Percentiles rank a stretch among this genome's conserved stretches.
Evolutionary conservation across 306 rosid species (phyloP).

Genomic region (Glycine latifolia): DNA sequence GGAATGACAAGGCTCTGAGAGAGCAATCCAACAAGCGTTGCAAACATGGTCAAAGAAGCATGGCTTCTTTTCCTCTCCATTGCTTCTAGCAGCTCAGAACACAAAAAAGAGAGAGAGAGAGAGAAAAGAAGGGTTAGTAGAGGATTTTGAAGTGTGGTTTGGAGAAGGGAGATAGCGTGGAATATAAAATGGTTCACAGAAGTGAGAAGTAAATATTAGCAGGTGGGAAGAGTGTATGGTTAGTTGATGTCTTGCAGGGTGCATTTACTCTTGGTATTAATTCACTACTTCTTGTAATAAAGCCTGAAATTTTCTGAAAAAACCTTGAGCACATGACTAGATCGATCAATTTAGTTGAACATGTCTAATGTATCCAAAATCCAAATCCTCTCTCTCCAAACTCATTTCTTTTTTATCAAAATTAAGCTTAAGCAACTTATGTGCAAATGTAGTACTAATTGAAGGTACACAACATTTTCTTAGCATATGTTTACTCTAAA

Average conservation of each 20-base stretch:
- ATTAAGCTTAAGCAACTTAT: not conserved
- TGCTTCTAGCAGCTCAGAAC: conserved; percentile 36
- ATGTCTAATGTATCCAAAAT: not conserved
- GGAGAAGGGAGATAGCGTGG: conserved; percentile 44
- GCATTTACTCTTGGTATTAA: conserved; percentile 70
- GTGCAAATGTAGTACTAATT: conserved; percentile 3
- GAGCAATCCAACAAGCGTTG: conserved; percentile 59
- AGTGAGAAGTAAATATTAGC: conserved; percentile 75
- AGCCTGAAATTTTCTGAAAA: not conserved
- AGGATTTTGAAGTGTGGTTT: conserved; percentile 49
- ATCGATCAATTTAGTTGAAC: not conserved
- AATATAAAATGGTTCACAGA: conserved; percentile 56
- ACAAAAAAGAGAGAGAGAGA: not conserved
- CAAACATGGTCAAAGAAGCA: conserved; percentile 55
- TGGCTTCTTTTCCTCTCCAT: conserved; percentile 55
- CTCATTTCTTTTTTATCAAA: not conserved
- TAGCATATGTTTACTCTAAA: conserved; percentile 13
- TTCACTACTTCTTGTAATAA: conserved; percentile 52
- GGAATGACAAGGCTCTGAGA: conserved; percentile 67
- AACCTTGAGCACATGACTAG: conserved; percentile 8
- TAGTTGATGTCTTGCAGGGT: conserved; percentile 74
- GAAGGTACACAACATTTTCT: not conserved
- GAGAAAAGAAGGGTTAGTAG: not conserved
- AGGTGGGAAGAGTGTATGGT: conserved; percentile 72
- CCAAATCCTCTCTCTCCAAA: not conserved